Evolutionary conservation across 805 yeast genomes (phyloP).

Genomic region (Yarrowia sp.): DNA sequence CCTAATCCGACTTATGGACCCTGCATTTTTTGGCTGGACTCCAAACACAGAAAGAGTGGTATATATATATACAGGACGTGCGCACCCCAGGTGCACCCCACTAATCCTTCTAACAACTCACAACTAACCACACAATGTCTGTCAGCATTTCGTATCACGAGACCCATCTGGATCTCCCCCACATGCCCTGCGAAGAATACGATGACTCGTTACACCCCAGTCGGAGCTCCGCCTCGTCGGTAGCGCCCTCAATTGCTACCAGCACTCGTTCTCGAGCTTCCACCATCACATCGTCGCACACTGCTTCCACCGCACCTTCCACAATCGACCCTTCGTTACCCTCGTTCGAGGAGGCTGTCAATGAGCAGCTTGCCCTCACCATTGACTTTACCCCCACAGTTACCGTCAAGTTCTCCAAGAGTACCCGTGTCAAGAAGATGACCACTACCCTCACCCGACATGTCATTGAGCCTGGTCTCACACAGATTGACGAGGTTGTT

Average conservation of each 20-base stretch:
- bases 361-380: conserved; percentile 16
- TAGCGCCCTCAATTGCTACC: not conserved
- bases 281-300: not conserved
- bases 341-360: conserved; percentile 19
- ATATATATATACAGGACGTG: not conserved
- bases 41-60: not conserved
- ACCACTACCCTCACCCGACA: not conserved
- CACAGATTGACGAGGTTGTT: conserved; percentile 8
- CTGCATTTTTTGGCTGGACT: conserved; percentile 13
- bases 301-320: not conserved
- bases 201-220: not conserved
- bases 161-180: conserved; percentile 21
- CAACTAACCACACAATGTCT: not conserved
- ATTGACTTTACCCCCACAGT: not conserved
- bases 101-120: not conserved
- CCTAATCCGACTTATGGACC: conserved; percentile 19
- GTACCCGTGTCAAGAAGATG: conserved; percentile 22
- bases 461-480: not conserved
- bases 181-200: conserved; percentile 25
- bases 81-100: not conserved
- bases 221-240: not conserved
- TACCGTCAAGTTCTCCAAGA: conserved; percentile 1
- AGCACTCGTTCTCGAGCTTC: conserved; percentile 1
- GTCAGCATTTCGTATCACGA: not conserved
- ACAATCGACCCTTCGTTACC: conserved; percentile 15